A percentile compares a stretch with the other conserved stretches of the same genome.
Conservation (phyloP, 805 yeast genomes). For the Yamadazyma sp. region DNA sequence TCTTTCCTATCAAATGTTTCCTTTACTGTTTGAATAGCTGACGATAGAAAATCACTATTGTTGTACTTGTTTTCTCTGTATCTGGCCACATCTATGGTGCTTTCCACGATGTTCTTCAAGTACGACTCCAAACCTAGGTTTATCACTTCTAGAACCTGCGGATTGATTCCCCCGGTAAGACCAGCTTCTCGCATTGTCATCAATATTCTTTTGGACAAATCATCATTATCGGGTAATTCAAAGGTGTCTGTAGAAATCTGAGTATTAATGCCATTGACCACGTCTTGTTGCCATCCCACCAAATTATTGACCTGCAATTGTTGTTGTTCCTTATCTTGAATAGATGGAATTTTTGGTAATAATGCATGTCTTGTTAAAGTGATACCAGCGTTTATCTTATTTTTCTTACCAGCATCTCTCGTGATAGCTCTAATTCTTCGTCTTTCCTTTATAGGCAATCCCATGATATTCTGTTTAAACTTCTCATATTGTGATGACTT, state of each 20-base stretch:
- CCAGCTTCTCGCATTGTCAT: slow-evolving; percentile 92
- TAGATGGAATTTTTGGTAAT: slow-evolving; percentile 83
- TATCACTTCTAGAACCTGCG: slow-evolving; percentile 75
- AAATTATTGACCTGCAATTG: slow-evolving; percentile 50
- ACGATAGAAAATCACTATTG: slow-evolving; percentile 33
- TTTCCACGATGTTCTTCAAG: slow-evolving; percentile 70
- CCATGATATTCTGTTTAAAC: slow-evolving; percentile 82
- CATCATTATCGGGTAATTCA: slow-evolving; percentile 80
- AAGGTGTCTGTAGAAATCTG: slow-evolving; percentile 75
- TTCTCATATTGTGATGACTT: slow-evolving; percentile 73
- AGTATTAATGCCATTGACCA: slow-evolving; percentile 78
- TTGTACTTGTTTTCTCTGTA: slow-evolving; percentile 52
- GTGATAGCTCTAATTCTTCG: slow-evolving; percentile 81
- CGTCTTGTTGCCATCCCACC: slow-evolving; percentile 89
- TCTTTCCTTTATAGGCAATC: slow-evolving; percentile 81
- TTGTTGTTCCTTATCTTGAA: slow-evolving; percentile 48
- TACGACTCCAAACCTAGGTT: slow-evolving; percentile 81
- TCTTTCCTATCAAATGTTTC: slow-evolving; percentile 4
- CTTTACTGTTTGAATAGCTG: slow-evolving; percentile 19
- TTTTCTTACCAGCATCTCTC: slow-evolving; percentile 77
- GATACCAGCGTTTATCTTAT: slow-evolving; percentile 66
- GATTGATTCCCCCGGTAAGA: slow-evolving; percentile 72
- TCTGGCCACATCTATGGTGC: slow-evolving; percentile 69
- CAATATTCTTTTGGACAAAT: slow-evolving; percentile 63
- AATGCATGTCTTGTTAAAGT: slow-evolving; percentile 69